Evolutionary conservation across 2,329 filamentous ascomycete species (phyloP), one percentile per base, ranked within the genome.

Genomic region (Pseudomassariella vexata): DNA sequence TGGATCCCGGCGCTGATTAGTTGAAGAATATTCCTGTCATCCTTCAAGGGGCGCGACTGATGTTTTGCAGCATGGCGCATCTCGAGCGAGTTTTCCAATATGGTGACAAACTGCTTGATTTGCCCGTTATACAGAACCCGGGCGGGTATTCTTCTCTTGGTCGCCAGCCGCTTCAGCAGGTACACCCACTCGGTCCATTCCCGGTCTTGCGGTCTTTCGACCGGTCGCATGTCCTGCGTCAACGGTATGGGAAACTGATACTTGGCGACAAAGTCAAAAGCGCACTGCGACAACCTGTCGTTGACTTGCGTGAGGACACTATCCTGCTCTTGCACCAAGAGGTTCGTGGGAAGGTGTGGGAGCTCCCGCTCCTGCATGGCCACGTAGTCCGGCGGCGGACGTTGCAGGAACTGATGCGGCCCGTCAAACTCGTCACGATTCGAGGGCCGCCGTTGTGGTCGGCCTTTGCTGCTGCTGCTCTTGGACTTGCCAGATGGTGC

Each of bases 171-270:
- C 62, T 92, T 92, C 45, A 94, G 68, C 37, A 94, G 73, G 57
- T 89, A 87, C 35, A 90, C 86, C 86, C 86, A 94, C 62, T 94
- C 86, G 27, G 85, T 90, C 86, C 86, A 94, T 57, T 92, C 86
- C 40, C 52, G 47, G 34, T 56, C 53, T 29, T 55, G 50, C 4
- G 53, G 53, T 33, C 50, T 44, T 37, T 56, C 50, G 17, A 56
- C 53, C 10, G 32, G 35, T 17, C 28, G 20, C 73, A 35, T 37
- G 20, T 37, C 71, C 56, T 83, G 76, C 36, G 86, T 85, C 48
- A 92, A 62, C 9, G 86, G 86, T 46, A 94, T 88, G 9, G 86
- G 86, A 54, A 94, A 94, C 59, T 90, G 85, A 56, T 92, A 92
- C 60, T 87, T 88, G 48, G 86, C 86, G 49, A 94, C 81, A 59